These are phyloP conservation scores for Kalmusia sp. DNA, from an alignment of 2,329 filamentous ascomycete species.

Conservation along the genomic window DNA sequence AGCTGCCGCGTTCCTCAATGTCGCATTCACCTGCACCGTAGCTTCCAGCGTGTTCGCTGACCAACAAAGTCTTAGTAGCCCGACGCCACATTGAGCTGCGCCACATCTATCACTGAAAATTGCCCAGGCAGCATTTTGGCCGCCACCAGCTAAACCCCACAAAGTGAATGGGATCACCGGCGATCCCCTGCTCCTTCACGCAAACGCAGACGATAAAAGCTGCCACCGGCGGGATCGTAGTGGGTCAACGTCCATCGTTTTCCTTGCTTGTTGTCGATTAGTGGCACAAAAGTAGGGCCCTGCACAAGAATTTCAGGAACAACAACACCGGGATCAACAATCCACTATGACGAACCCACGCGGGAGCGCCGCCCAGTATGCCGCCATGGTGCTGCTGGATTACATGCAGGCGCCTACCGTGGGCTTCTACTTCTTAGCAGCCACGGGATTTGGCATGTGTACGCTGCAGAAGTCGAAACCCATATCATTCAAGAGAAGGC, in stretches of 20 bases:
- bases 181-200: not conserved
- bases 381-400: slow-evolving; percentile 37
- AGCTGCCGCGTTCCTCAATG: not conserved
- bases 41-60: too few species aligned
- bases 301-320: not conserved
- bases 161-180: not conserved
- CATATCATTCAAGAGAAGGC: slow-evolving; percentile 30
- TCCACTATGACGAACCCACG: slow-evolving; percentile 15
- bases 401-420: slow-evolving; percentile 43
- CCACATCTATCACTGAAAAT: not conserved
- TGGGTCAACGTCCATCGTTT: not conserved
- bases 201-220: slow-evolving; percentile 5
- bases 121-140: not conserved
- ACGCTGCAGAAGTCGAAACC: slow-evolving; percentile 38
- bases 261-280: not conserved
- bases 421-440: slow-evolving; percentile 39
- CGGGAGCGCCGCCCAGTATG: slow-evolving; percentile 17
- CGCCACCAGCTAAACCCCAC: not conserved
- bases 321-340: not conserved
- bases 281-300: not conserved
- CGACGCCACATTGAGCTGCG: not conserved
- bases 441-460: slow-evolving; percentile 34
- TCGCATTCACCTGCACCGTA: not conserved
- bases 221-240: not conserved
- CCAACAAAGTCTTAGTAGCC: too few species aligned